Evolutionary conservation across 371 early-diverging fungal genomes (phyloP).

Genomic region (Rhizopus microsporus): DNA sequence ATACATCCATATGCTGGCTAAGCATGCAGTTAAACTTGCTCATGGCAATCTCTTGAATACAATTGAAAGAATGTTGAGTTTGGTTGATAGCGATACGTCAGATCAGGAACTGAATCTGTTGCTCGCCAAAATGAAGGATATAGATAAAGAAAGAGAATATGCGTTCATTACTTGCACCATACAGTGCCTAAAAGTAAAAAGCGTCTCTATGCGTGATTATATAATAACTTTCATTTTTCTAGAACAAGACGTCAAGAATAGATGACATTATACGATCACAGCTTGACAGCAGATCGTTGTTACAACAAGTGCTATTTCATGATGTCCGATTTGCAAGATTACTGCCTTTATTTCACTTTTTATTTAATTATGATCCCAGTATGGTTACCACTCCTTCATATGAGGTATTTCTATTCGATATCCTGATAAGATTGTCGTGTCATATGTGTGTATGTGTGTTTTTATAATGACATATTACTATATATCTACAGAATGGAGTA

Average conservation of each 20-base stretch:
- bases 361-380: background rate
- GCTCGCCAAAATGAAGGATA: background rate
- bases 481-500: too few relatives aligned
- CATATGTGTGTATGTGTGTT: too few relatives aligned
- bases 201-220: background rate
- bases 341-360: background rate
- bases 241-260: background rate
- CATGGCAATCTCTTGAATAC: background rate
- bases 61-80: background rate
- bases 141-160: slow-evolving; percentile 2
- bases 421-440: too few relatives aligned
- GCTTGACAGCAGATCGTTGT: background rate
- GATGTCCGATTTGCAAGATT: slow-evolving; percentile 1
- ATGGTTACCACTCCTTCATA: background rate
- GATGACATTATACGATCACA: background rate
- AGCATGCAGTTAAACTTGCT: background rate
- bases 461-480: too few relatives aligned
- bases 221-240: background rate
- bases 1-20: background rate
- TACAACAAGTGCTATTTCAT: slow-evolving; percentile 1
- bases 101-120: background rate
- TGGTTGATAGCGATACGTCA: background rate
- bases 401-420: background rate
- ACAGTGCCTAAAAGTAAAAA: background rate
- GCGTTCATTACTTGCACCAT: background rate